Percentiles rank a stretch among this genome's conserved stretches.
phyloP scores from a whole-genome alignment of 2,329 filamentous ascomycete genomes.

The Trichophyton mentagrophytes region DNA sequence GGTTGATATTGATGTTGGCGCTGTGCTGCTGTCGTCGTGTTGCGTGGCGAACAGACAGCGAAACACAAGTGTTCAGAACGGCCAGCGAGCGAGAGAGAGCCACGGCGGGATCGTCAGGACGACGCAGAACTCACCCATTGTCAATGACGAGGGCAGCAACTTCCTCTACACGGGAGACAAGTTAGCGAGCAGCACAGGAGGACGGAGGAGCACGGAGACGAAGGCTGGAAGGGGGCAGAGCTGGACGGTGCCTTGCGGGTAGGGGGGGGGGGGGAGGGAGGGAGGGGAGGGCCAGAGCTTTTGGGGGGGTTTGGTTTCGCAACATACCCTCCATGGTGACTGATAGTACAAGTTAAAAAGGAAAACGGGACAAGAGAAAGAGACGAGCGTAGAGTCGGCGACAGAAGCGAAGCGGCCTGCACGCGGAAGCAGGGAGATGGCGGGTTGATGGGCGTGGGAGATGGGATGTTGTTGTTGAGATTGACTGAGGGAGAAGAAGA shows the following conservation, averaged over 20 bases:
- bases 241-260: slow-evolving; percentile 2
- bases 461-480: not conserved
- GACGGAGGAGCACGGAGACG: slow-evolving; percentile 9
- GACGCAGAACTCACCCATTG: slow-evolving; percentile 84
- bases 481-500: not conserved
- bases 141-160: slow-evolving; percentile 99
- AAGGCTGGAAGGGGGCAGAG: too few relatives aligned
- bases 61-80: slow-evolving; percentile 6
- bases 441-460: slow-evolving; percentile 5
- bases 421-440: slow-evolving; percentile 16
- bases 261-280: too few relatives aligned
- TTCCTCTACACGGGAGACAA: slow-evolving; percentile 62
- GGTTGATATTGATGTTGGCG: not conserved
- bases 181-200: slow-evolving; percentile 27
- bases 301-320: slow-evolving; percentile 5
- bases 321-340: slow-evolving; percentile 55
- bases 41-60: not conserved
- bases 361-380: slow-evolving; percentile 8
- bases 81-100: slow-evolving; percentile 15
- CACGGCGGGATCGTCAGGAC: slow-evolving; percentile 17
- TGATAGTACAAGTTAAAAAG: slow-evolving; percentile 14
- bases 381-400: slow-evolving; percentile 18
- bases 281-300: slow-evolving; percentile 23
- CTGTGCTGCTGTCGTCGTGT: not conserved
- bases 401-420: slow-evolving; percentile 17